phyloP scores from a whole-genome alignment of 306 rosid genomes.

The Gleditsia sinensis region DNA sequence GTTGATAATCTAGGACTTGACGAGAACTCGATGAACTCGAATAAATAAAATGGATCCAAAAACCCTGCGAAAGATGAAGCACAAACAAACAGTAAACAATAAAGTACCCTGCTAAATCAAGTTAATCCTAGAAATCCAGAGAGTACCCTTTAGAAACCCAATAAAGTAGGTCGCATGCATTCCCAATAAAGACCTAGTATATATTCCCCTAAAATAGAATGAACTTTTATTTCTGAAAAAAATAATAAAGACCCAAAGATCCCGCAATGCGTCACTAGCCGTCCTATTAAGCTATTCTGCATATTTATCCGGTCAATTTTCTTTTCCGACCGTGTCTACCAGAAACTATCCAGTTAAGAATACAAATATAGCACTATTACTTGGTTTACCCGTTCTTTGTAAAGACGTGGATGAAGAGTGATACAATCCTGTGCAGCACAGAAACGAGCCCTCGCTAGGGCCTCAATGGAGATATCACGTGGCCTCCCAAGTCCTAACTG shows the following conservation, averaged over 20 bases:
- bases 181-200: no score
- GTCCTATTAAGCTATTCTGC: not conserved
- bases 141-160: not conserved
- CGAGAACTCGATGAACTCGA: no score
- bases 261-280: not conserved
- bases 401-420: not conserved
- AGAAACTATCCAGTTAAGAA: slow-evolving; percentile 3
- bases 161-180: not conserved
- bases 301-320: not conserved
- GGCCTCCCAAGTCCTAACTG: slow-evolving; percentile 30
- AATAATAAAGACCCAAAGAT: not conserved
- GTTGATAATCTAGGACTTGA: no score
- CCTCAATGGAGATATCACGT: slow-evolving; percentile 18
- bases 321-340: not conserved
- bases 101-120: no score
- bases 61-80: not conserved
- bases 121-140: not conserved
- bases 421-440: slow-evolving; percentile 20
- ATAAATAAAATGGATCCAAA: no score
- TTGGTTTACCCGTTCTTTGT: not conserved
- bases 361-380: slow-evolving; percentile 9
- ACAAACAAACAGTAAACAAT: no score
- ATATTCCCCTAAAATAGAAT: not conserved
- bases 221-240: not conserved
- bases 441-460: slow-evolving; percentile 22